A percentile compares a stretch with the other conserved stretches of the same genome.
phyloP scores from a whole-genome alignment of 495 filamentous ascomycete species.

The Daldinia loculata region DNA sequence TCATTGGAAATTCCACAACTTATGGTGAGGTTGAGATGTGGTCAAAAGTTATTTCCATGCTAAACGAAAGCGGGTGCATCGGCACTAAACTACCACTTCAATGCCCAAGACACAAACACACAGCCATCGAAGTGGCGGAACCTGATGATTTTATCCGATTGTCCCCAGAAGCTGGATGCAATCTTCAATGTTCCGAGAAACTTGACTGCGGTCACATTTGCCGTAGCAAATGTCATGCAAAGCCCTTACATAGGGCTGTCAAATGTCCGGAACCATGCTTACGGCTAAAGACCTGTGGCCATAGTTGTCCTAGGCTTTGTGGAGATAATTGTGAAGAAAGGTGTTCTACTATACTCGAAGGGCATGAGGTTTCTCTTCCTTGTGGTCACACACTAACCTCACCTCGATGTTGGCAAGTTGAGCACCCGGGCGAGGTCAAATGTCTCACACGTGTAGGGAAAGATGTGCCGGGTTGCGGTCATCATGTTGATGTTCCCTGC shows the following conservation, averaged over 20 bases:
- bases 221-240: not conserved
- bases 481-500: constrained; percentile 63
- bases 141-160: not conserved
- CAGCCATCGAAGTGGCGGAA: not conserved
- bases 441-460: constrained; percentile 54
- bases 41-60: constrained; percentile 64
- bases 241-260: not conserved
- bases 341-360: not conserved
- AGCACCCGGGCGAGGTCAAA: constrained; percentile 23
- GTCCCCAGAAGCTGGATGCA: not conserved
- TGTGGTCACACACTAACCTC: constrained; percentile 66
- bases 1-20: constrained; percentile 64
- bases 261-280: not conserved
- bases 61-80: constrained; percentile 59
- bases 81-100: constrained; percentile 45
- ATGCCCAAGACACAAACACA: not conserved
- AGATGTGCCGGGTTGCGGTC: constrained; percentile 62
- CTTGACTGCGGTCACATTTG: not conserved
- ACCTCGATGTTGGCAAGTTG: constrained; percentile 60
- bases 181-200: not conserved
- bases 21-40: constrained; percentile 66
- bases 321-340: not conserved
- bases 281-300: not conserved
- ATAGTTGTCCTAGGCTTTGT: not conserved
- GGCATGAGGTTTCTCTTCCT: constrained; percentile 54